A percentile compares a stretch with the other conserved stretches of the same genome.
These are phyloP conservation scores for Catharanthus roseus DNA, from an alignment of 257 asterid genomes.

Conservation along the genomic window DNA sequence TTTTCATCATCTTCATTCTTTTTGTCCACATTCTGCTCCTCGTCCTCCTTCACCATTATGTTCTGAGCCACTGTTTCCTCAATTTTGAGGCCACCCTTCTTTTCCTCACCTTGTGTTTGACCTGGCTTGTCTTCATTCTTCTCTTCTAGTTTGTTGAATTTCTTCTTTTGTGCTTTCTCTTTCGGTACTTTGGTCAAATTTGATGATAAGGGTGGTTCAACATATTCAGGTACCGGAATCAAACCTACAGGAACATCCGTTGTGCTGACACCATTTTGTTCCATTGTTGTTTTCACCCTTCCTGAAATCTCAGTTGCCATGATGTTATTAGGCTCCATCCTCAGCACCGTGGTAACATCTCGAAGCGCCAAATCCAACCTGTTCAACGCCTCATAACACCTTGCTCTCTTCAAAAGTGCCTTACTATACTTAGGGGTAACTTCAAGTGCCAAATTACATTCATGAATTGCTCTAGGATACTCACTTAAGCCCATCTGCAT, in stretches of 20 bases:
- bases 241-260: conserved; percentile 32
- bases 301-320: conserved; percentile 69
- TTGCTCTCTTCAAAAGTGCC: conserved; percentile 79
- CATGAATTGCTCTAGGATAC: conserved; percentile 74
- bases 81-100: conserved; percentile 13
- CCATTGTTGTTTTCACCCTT: conserved; percentile 51
- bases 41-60: conserved; percentile 6
- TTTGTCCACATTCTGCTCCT: conserved; percentile 8
- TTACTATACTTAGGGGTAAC: conserved; percentile 78
- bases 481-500: conserved; percentile 80
- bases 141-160: conserved; percentile 28
- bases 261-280: conserved; percentile 30
- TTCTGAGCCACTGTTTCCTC: conserved; percentile 11
- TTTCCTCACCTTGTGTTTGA: conserved; percentile 13
- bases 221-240: conserved; percentile 43
- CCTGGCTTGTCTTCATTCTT: conserved; percentile 19
- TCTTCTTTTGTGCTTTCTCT: conserved; percentile 44
- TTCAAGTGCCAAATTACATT: conserved; percentile 85
- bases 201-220: conserved; percentile 38
- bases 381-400: conserved; percentile 84
- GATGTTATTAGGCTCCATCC: conserved; percentile 66
- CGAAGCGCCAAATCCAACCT: conserved; percentile 63
- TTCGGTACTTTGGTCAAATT: conserved; percentile 27
- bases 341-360: conserved; percentile 58
- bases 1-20: conserved; percentile 10